phyloP scores from a whole-genome alignment of 768 basidiomycete species.

The Collybiopsis luxurians region DNA sequence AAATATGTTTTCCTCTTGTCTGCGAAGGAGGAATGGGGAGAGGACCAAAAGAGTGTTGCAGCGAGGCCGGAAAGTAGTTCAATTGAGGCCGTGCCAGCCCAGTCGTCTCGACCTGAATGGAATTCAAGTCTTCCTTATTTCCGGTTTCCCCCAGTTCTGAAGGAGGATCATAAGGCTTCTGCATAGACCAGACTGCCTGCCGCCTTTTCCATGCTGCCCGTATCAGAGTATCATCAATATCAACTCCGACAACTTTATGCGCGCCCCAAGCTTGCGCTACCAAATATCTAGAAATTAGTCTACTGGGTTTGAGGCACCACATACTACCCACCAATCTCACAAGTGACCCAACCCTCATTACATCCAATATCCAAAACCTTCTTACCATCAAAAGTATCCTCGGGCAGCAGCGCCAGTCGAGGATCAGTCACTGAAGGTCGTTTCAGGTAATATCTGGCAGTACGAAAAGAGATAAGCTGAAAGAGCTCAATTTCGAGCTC shows the following conservation, averaged over 20 bases:
- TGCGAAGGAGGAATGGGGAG: constrained; percentile 60
- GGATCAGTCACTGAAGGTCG: constrained; percentile 59
- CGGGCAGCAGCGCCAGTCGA: constrained; percentile 61
- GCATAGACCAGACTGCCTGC: constrained; percentile 68
- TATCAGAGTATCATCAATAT: constrained; percentile 79
- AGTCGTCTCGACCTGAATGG: background rate
- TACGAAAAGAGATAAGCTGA: background rate
- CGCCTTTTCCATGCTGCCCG: constrained; percentile 73
- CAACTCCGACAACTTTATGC: constrained; percentile 73
- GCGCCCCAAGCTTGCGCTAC: constrained; percentile 69
- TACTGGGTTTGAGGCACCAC: background rate
- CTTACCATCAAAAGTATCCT: constrained; percentile 47
- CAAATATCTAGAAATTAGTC: background rate
- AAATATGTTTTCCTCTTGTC: constrained; percentile 34
- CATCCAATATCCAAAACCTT: constrained; percentile 82
- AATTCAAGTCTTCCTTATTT: constrained; percentile 15
- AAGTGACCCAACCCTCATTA: constrained; percentile 84
- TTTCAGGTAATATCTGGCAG: constrained; percentile 71
- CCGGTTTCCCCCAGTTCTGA: background rate
- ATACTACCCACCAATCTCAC: constrained; percentile 67
- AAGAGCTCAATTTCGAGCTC: background rate
- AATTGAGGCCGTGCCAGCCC: constrained; percentile 4
- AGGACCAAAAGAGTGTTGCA: constrained; percentile 72
- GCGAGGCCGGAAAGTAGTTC: constrained; percentile 75
- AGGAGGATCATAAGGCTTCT: constrained; percentile 34